phyloP scores from a whole-genome alignment of 1,284 basidiomycete species.

The Hortiboletus rubellus region DNA sequence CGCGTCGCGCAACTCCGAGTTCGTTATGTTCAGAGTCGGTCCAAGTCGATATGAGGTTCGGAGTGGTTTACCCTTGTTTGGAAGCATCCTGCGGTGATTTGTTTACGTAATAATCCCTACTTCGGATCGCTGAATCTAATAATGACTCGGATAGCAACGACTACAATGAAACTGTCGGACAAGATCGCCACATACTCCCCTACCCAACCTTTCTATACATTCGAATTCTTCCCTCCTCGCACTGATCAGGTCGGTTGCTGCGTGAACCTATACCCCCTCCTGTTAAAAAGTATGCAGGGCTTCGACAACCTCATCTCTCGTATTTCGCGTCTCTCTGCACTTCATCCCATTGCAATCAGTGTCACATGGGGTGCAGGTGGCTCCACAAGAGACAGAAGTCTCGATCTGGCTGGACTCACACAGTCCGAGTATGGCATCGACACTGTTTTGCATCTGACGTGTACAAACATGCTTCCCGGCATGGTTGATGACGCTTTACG shows the following conservation, averaged over 20 bases:
- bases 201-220: conserved; percentile 73
- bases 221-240: conserved; percentile 95
- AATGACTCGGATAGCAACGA: neutral
- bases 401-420: conserved; percentile 80
- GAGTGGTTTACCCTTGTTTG: conserved; percentile 33
- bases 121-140: neutral
- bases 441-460: conserved; percentile 93
- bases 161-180: conserved; percentile 66
- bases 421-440: conserved; percentile 74
- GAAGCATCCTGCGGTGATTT: neutral
- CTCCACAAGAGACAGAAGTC: conserved; percentile 82
- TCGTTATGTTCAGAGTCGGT: conserved; percentile 2
- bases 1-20: neutral
- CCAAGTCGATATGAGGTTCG: conserved; percentile 14
- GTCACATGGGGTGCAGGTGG: conserved; percentile 99
- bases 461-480: conserved; percentile 94
- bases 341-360: conserved; percentile 79
- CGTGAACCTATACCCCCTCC: conserved; percentile 3
- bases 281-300: conserved; percentile 51
- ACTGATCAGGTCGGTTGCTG: conserved; percentile 67
- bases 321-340: conserved; percentile 67
- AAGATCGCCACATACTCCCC: conserved; percentile 52
- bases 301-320: conserved; percentile 85
- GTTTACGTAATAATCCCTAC: conserved; percentile 10
- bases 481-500: conserved; percentile 83